Evolutionary conservation across 148 eudicot species (phyloP).

Genomic region (Rhododendron ferrugineum): DNA sequence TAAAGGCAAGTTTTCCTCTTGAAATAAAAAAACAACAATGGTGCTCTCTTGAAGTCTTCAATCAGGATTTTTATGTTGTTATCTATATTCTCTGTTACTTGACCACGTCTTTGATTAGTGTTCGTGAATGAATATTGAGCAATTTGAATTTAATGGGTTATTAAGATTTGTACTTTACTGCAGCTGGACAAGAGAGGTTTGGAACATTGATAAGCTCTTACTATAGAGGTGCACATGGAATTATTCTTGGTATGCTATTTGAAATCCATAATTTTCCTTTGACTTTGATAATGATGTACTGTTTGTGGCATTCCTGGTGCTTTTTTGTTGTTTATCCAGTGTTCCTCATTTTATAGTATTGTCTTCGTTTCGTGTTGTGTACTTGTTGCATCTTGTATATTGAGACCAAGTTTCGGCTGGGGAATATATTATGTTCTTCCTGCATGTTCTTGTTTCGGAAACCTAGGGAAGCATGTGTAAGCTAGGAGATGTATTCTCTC

Average conservation of each 20-base stretch:
- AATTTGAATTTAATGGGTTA: not conserved
- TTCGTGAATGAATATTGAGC: not conserved
- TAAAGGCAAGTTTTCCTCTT: not conserved
- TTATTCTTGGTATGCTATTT: slow-evolving; percentile 45
- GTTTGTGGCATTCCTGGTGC: no score
- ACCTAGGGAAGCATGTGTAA: not conserved
- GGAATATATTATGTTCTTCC: not conserved
- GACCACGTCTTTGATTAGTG: not conserved
- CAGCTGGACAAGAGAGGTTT: slow-evolving; percentile 80
- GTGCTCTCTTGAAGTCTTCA: not conserved
- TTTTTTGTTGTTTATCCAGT: not conserved
- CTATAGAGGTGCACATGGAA: slow-evolving; percentile 71
- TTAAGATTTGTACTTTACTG: slow-evolving; percentile 13
- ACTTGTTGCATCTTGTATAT: not conserved
- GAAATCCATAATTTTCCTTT: not conserved
- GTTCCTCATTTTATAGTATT: not conserved
- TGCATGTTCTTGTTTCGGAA: not conserved
- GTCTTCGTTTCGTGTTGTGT: not conserved
- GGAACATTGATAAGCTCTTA: slow-evolving; percentile 56
- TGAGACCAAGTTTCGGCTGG: not conserved
- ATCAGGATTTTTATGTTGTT: not conserved
- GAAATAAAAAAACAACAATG: not conserved
- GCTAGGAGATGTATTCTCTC: not conserved
- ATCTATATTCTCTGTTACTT: not conserved
- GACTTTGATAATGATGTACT: not conserved